phyloP scores from a whole-genome alignment of 2,329 filamentous ascomycete genomes.

The Microsporum canis region DNA sequence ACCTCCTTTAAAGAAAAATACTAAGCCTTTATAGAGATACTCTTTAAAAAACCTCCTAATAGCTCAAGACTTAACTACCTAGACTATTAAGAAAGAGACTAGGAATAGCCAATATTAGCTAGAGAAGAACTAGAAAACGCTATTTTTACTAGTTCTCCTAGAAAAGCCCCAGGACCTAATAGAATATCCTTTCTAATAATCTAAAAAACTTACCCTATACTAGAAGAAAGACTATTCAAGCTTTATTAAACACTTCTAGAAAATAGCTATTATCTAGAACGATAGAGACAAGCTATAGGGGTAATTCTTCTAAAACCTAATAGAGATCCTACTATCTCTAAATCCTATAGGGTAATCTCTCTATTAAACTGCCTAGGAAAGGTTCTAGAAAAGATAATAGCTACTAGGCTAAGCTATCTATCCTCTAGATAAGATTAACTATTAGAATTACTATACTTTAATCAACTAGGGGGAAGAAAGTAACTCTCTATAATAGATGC shows the following conservation, averaged over 20 bases:
- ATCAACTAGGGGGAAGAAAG: too few species aligned
- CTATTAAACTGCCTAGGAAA: constrained; percentile 21
- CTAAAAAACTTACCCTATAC: neutral
- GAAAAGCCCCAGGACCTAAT: neutral
- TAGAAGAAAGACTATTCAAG: neutral
- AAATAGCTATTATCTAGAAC: constrained; percentile 7
- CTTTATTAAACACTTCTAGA: neutral
- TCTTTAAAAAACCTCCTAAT: neutral
- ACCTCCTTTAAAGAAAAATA: neutral
- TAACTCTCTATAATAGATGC: too few species aligned
- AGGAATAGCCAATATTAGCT: neutral
- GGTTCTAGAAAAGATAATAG: constrained; percentile 19
- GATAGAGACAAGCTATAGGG: constrained; percentile 14
- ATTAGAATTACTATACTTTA: too few species aligned
- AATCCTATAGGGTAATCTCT: constrained; percentile 19
- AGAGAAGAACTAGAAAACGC: neutral
- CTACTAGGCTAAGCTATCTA: constrained; percentile 10
- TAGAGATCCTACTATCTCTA: constrained; percentile 13
- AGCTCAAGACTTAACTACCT: neutral
- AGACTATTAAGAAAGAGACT: neutral
- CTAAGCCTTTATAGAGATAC: neutral
- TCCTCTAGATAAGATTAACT: too few species aligned
- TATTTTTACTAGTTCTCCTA: neutral
- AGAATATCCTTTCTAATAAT: neutral
- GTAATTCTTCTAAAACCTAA: constrained; percentile 19